Conservation (phyloP, 352 stramenopile species). For the Albugo laibachii region DNA sequence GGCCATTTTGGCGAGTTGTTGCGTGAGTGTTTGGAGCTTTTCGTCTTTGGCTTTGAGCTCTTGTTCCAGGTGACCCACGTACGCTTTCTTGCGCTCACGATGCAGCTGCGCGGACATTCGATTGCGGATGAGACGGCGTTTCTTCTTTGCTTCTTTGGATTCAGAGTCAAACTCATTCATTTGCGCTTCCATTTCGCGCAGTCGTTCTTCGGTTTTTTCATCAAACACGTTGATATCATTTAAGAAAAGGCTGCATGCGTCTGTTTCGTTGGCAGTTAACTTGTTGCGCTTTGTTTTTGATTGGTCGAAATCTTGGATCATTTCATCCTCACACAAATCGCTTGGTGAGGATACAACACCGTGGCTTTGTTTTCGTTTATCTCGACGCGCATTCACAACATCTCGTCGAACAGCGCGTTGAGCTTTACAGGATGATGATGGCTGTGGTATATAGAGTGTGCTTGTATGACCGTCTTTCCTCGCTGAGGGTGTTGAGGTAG, state of each 20-base stretch:
- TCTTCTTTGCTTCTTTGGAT: constrained; percentile 82
- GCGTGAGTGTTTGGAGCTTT: constrained; percentile 50
- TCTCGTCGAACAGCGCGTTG: constrained; percentile 39
- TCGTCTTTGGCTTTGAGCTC: constrained; percentile 64
- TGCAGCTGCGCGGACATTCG: constrained; percentile 78
- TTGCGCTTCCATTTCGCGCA: constrained; percentile 68
- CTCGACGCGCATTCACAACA: constrained; percentile 41
- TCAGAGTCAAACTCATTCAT: constrained; percentile 66
- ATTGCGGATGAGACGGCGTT: constrained; percentile 71
- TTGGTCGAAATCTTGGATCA: constrained; percentile 11
- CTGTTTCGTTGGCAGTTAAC: constrained; percentile 8
- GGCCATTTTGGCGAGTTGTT: constrained; percentile 50
- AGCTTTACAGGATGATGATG: constrained; percentile 15
- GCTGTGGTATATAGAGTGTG: too few species aligned
- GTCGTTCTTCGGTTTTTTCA: constrained; percentile 44
- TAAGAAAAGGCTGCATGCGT: constrained; percentile 12
- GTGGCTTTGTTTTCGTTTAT: constrained; percentile 51
- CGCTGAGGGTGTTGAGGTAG: too few species aligned
- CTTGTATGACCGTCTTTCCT: too few species aligned
- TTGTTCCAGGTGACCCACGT: constrained; percentile 70
- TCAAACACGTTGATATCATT: constrained; percentile 18
- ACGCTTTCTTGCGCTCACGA: constrained; percentile 76
- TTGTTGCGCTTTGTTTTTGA: constrained; percentile 52
- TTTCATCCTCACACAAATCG: constrained; percentile 6
- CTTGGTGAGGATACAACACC: constrained; percentile 1